These are phyloP conservation scores for Dovyalis caffra DNA, from an alignment of 345 rosid genomes.

Conservation along the genomic window DNA sequence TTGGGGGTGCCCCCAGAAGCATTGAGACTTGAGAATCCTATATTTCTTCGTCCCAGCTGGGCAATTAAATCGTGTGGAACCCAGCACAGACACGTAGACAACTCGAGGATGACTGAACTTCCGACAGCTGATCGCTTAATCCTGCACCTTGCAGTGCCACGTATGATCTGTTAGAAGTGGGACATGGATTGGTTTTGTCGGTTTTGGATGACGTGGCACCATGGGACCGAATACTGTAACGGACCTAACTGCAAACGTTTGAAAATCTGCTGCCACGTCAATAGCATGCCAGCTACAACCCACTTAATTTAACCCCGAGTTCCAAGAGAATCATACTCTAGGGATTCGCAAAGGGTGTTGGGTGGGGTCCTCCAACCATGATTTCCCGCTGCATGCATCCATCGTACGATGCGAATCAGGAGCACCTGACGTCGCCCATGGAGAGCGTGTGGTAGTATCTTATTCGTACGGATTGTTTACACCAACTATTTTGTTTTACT, in stretches of 20 bases:
- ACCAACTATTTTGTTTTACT: not conserved
- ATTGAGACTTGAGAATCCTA: not conserved
- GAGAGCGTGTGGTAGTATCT: not conserved
- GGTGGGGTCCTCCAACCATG: constrained; percentile 13
- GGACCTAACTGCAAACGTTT: constrained; percentile 32
- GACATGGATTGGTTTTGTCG: constrained; percentile 21
- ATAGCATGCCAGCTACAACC: constrained; percentile 47
- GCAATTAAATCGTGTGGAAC: not conserved
- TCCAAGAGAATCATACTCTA: constrained; percentile 33
- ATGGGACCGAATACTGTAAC: constrained; percentile 14
- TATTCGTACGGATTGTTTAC: not conserved
- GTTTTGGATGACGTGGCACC: constrained; percentile 23
- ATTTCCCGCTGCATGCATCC: constrained; percentile 37
- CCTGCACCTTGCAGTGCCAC: constrained; percentile 2
- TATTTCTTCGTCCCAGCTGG: not conserved
- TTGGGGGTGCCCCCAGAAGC: too few species aligned
- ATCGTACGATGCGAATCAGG: constrained; percentile 15
- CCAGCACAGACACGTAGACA: not conserved
- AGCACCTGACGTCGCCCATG: constrained; percentile 8
- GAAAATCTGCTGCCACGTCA: constrained; percentile 25
- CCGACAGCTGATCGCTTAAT: constrained; percentile 12
- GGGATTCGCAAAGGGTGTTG: constrained; percentile 29
- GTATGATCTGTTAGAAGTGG: not conserved
- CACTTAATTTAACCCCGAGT: constrained; percentile 35
- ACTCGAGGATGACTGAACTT: not conserved